These are phyloP conservation scores for Rhizophora apiculata DNA, from an alignment of 345 rosid genomes.

Conservation along the genomic window DNA sequence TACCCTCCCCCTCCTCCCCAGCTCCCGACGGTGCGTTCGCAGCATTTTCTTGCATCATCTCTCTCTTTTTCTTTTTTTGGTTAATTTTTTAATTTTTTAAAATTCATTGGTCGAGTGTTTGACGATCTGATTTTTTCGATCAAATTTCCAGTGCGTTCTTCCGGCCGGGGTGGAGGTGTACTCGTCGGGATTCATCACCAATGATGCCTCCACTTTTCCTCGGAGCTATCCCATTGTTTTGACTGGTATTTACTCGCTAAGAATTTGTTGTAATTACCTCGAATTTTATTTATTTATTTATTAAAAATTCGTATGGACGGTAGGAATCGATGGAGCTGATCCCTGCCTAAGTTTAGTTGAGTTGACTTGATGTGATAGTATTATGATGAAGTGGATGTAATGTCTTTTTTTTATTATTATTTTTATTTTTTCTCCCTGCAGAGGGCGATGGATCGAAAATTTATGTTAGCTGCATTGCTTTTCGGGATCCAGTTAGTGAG, in stretches of 20 bases:
- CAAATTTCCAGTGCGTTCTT: constrained; percentile 64
- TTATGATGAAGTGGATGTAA: not conserved
- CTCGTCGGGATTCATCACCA: constrained; percentile 66
- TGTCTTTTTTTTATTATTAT: not conserved
- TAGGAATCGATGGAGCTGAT: too few relatives aligned
- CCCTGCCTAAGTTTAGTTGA: not conserved
- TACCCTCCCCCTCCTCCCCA: constrained; percentile 90
- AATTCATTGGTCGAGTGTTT: not conserved
- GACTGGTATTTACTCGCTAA: constrained; percentile 54
- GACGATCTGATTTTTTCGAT: constrained; percentile 1
- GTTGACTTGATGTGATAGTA: not conserved
- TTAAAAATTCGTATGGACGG: too few relatives aligned
- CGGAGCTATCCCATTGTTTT: constrained; percentile 94
- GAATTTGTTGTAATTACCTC: not conserved
- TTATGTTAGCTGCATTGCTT: constrained; percentile 89
- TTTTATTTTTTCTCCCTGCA: constrained; percentile 25
- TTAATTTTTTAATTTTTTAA: not conserved
- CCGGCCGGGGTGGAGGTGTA: constrained; percentile 87
- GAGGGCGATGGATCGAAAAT: constrained; percentile 99
- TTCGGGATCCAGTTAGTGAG: constrained; percentile 92
- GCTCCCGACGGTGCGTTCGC: constrained; percentile 67
- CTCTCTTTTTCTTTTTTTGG: not conserved
- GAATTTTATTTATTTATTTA: not conserved
- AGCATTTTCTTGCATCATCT: too few relatives aligned
- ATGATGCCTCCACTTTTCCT: constrained; percentile 58